These are phyloP conservation scores for Astrothelium macrocarpum DNA, from an alignment of 495 filamentous ascomycete species.

Conservation along the genomic window DNA sequence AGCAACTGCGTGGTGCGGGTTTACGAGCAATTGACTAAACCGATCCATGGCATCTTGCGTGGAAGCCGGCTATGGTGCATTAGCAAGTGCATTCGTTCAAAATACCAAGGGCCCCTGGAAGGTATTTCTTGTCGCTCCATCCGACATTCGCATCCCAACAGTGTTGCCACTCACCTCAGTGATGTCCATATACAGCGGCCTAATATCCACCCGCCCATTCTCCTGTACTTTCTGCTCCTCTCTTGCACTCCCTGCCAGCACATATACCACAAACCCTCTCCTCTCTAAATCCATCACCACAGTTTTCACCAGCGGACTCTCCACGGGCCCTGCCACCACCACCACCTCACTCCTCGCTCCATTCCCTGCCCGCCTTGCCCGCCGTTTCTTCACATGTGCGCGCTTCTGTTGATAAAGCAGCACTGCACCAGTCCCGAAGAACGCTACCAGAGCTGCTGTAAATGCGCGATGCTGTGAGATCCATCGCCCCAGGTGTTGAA, in stretches of 20 bases:
- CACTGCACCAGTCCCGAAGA: slow-evolving; percentile 49
- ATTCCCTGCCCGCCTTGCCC: slow-evolving; percentile 66
- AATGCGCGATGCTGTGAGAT: slow-evolving; percentile 57
- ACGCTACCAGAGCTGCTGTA: slow-evolving; percentile 56
- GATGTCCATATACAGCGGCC: slow-evolving; percentile 72
- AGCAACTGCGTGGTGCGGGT: slow-evolving; percentile 60
- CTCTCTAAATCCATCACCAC: slow-evolving; percentile 79
- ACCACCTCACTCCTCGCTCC: slow-evolving; percentile 87
- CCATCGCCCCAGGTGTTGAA: slow-evolving; percentile 51
- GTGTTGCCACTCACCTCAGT: slow-evolving; percentile 48
- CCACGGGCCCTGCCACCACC: slow-evolving; percentile 72
- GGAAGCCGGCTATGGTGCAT: slow-evolving; percentile 8
- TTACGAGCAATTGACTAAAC: slow-evolving; percentile 57
- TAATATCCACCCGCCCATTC: slow-evolving; percentile 68
- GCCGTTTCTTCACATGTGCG: slow-evolving; percentile 52
- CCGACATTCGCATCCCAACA: too few relatives aligned
- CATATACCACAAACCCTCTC: slow-evolving; percentile 85
- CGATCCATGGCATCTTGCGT: slow-evolving; percentile 52
- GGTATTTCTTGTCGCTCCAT: background rate
- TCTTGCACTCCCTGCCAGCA: slow-evolving; percentile 67
- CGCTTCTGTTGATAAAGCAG: slow-evolving; percentile 56
- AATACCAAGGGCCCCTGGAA: background rate
- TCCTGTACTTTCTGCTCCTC: slow-evolving; percentile 73
- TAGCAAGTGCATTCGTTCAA: background rate
- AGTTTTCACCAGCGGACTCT: slow-evolving; percentile 68